These are phyloP conservation scores for Phytophthora megakarya DNA, from an alignment of 352 stramenopile genomes.

Conservation along the genomic window DNA sequence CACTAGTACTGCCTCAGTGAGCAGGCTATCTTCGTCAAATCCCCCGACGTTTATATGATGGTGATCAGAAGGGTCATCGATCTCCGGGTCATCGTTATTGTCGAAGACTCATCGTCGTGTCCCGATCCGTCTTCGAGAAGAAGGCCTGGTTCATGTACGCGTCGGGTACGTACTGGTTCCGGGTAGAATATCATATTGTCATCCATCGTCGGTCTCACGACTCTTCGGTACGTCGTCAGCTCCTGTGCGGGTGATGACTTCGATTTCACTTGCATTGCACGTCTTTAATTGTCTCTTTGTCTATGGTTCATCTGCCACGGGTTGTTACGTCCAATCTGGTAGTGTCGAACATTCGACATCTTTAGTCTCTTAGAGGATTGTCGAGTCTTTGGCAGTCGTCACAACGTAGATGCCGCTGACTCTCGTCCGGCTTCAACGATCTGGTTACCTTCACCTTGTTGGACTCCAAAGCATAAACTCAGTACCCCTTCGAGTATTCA, in stretches of 20 bases:
- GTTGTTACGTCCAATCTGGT: constrained; percentile 2
- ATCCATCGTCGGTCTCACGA: background rate
- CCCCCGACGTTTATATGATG: background rate
- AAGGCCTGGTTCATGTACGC: background rate
- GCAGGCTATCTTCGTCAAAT: constrained; percentile 12
- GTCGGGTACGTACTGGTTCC: background rate
- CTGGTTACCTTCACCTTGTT: constrained; percentile 19
- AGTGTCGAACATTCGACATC: too few relatives aligned
- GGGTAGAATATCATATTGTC: constrained; percentile 7
- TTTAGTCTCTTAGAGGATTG: too few relatives aligned
- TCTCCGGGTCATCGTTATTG: constrained; percentile 1
- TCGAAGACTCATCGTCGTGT: background rate
- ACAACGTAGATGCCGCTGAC: constrained; percentile 1
- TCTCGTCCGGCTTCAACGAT: constrained; percentile 23
- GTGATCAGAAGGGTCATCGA: background rate
- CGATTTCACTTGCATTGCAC: background rate
- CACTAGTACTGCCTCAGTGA: constrained; percentile 11
- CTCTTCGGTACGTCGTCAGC: constrained; percentile 8
- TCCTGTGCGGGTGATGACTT: background rate
- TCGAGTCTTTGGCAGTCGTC: constrained; percentile 3
- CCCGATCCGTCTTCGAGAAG: background rate
- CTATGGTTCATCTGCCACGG: background rate
- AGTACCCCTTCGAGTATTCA: constrained; percentile 34
- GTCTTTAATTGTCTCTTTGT: background rate
- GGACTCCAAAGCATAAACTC: constrained; percentile 17